Evolutionary conservation across 371 early-diverging fungal genomes (phyloP).

Genomic region (Mortierella polycephala): DNA sequence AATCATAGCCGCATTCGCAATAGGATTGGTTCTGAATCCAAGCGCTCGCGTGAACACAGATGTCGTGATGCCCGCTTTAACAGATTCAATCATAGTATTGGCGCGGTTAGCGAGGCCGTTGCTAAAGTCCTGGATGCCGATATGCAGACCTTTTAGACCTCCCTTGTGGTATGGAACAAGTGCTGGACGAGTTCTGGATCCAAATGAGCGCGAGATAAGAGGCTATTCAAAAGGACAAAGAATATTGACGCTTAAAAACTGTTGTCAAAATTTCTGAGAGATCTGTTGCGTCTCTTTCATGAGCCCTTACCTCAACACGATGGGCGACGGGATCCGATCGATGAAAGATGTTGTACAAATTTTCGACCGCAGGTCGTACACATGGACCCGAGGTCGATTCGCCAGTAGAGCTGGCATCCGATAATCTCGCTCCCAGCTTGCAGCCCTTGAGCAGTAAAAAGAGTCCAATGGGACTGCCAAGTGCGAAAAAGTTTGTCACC

Average conservation of each 20-base stretch:
- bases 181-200: conserved; percentile 70
- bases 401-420: conserved; percentile 50
- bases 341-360: conserved; percentile 86
- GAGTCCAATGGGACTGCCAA: conserved; percentile 83
- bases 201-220: conserved; percentile 54
- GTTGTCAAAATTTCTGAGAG: not conserved
- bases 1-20: conserved; percentile 30
- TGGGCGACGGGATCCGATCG: conserved; percentile 69
- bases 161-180: conserved; percentile 87
- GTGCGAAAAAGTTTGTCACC: conserved; percentile 70
- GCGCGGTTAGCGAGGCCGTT: conserved; percentile 77
- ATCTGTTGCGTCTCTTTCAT: not conserved
- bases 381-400: conserved; percentile 55
- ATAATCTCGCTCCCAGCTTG: conserved; percentile 64
- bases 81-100: conserved; percentile 74
- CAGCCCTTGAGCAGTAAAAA: conserved; percentile 80
- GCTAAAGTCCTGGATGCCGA: conserved; percentile 71
- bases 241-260: not conserved
- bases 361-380: conserved; percentile 72
- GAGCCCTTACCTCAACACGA: conserved; percentile 31
- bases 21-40: conserved; percentile 53
- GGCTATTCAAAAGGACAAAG: conserved; percentile 24
- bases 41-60: conserved; percentile 66
- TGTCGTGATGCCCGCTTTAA: conserved; percentile 69
- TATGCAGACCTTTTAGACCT: conserved; percentile 75